These are phyloP conservation scores for Albugo candida DNA, from an alignment of 352 stramenopile genomes.

Conservation along the genomic window DNA sequence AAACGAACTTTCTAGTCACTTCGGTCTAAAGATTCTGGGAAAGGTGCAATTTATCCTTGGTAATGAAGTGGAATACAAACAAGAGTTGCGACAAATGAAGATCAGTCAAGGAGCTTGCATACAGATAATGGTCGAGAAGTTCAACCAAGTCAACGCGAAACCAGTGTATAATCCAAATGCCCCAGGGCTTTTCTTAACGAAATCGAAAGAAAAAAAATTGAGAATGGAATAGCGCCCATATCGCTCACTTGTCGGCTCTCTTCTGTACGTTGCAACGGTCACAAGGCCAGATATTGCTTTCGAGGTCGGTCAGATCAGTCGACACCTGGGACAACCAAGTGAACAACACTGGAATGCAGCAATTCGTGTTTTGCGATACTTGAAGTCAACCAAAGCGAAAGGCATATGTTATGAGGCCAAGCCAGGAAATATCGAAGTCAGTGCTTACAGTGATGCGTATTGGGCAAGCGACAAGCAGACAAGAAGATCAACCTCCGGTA, in stretches of 20 bases:
- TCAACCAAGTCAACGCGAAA: not conserved
- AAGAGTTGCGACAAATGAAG: slow-evolving; percentile 1
- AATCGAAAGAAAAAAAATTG: not conserved
- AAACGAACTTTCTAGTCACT: not conserved
- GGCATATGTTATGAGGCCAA: slow-evolving; percentile 4
- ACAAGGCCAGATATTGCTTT: not conserved
- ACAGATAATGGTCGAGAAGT: slow-evolving; percentile 3
- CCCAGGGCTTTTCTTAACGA: not conserved
- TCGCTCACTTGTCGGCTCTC: not conserved
- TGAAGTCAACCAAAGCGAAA: not conserved
- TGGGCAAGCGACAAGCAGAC: slow-evolving; percentile 8
- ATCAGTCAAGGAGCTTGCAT: slow-evolving; percentile 12
- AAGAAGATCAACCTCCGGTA: slow-evolving; percentile 6
- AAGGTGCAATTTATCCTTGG: slow-evolving; percentile 9
- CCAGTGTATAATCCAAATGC: not conserved
- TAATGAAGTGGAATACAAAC: slow-evolving; percentile 10
- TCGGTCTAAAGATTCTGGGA: slow-evolving; percentile 11
- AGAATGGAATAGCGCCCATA: too few species aligned
- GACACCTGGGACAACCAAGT: not conserved
- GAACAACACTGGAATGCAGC: not conserved
- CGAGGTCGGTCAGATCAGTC: not conserved
- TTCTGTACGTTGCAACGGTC: not conserved
- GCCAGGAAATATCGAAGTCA: not conserved
- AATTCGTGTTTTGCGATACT: not conserved
- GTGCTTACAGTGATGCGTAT: slow-evolving; percentile 7